A percentile compares a stretch with the other conserved stretches of the same genome.
These are phyloP conservation scores for Lactarius indigo DNA, from an alignment of 768 basidiomycete species.

Conservation along the genomic window DNA sequence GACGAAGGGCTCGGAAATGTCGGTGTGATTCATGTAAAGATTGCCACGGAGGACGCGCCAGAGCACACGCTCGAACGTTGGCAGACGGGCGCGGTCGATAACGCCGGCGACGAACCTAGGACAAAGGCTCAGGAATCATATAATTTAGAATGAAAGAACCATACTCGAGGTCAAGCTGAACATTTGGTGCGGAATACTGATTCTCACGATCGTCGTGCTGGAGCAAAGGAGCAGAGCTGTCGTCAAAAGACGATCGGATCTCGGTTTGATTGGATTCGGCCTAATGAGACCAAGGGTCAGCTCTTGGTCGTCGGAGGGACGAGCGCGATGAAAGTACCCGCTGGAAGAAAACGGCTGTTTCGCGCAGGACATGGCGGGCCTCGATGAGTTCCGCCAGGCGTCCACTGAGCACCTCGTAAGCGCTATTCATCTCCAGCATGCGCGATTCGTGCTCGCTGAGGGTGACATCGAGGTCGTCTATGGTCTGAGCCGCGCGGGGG, in stretches of 20 bases:
- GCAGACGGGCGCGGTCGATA: slow-evolving; percentile 86
- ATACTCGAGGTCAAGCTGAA: slow-evolving; percentile 87
- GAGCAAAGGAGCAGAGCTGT: slow-evolving; percentile 84
- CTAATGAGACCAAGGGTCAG: slow-evolving; percentile 36
- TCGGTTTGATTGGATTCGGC: slow-evolving; percentile 76
- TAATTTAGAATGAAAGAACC: slow-evolving; percentile 28
- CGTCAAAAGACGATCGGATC: slow-evolving; percentile 87
- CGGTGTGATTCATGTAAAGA: slow-evolving; percentile 97
- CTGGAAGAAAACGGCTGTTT: slow-evolving; percentile 96
- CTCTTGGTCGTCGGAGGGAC: background rate
- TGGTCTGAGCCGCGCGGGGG: slow-evolving; percentile 87
- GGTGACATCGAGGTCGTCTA: slow-evolving; percentile 89
- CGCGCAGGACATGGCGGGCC: slow-evolving; percentile 88
- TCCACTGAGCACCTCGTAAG: slow-evolving; percentile 84
- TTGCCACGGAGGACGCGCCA: slow-evolving; percentile 99
- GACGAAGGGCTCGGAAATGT: slow-evolving; percentile 89
- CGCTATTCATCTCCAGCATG: slow-evolving; percentile 86
- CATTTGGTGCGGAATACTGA: slow-evolving; percentile 43
- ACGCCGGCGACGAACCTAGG: slow-evolving; percentile 91
- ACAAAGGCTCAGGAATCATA: slow-evolving; percentile 6
- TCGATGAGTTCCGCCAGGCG: slow-evolving; percentile 85
- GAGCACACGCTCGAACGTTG: slow-evolving; percentile 93
- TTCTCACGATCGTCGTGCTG: slow-evolving; percentile 86
- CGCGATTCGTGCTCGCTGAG: slow-evolving; percentile 84
- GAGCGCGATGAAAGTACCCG: slow-evolving; percentile 46